Conservation (phyloP, 2,329 filamentous ascomycete genomes). For the Claviceps citrina region DNA sequence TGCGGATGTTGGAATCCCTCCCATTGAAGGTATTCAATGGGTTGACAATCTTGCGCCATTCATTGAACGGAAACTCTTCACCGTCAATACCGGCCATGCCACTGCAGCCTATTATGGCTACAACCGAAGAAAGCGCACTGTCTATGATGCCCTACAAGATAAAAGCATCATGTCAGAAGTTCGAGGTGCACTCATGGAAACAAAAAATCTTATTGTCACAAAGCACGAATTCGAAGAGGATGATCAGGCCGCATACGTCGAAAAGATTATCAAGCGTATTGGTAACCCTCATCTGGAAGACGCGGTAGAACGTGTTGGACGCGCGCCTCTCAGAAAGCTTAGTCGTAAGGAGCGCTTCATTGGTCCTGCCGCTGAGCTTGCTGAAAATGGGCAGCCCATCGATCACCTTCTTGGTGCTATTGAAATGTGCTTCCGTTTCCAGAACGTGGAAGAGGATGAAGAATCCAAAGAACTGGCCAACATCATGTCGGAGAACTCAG, state of each 20-base stretch:
- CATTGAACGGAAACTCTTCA: constrained; percentile 98
- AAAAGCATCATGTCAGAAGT: constrained; percentile 67
- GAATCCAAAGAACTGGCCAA: constrained; percentile 76
- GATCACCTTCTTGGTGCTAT: constrained; percentile 64
- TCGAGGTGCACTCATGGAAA: constrained; percentile 67
- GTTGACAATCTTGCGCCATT: constrained; percentile 83
- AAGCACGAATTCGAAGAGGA: constrained; percentile 67
- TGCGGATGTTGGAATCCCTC: constrained; percentile 45
- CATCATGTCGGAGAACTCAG: constrained; percentile 60
- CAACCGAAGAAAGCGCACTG: constrained; percentile 68
- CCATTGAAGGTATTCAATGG: constrained; percentile 82
- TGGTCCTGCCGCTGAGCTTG: constrained; percentile 76
- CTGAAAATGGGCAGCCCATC: constrained; percentile 61
- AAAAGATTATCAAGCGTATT: constrained; percentile 84
- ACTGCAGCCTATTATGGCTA: constrained; percentile 93
- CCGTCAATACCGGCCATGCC: constrained; percentile 95
- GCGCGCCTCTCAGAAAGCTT: constrained; percentile 85
- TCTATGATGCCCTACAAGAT: constrained; percentile 79
- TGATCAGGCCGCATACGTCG: constrained; percentile 74
- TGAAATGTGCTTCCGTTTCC: constrained; percentile 89
- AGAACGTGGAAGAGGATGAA: constrained; percentile 81
- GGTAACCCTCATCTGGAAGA: constrained; percentile 89
- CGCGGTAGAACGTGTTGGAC: constrained; percentile 84
- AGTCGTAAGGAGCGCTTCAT: constrained; percentile 93
- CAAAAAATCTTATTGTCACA: constrained; percentile 65